phyloP scores from a whole-genome alignment of 768 basidiomycete species.

The Boletus barrowsii region DNA sequence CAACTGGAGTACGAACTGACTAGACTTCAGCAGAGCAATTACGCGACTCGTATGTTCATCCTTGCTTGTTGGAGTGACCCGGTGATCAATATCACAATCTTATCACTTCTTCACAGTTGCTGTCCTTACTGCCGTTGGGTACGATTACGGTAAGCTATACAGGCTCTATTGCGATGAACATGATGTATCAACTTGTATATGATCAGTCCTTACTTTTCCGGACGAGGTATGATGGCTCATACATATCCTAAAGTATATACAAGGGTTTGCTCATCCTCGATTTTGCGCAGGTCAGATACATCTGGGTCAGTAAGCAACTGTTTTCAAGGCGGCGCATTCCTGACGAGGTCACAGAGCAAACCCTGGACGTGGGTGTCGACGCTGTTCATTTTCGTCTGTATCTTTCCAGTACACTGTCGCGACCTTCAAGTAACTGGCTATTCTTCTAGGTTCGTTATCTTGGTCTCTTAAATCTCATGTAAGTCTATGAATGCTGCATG shows the following conservation, averaged over 20 bases:
- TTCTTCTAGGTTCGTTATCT: slow-evolving; percentile 10
- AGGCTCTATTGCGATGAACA: not conserved
- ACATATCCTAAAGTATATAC: too few species aligned
- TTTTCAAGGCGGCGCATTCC: not conserved
- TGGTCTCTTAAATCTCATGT: slow-evolving; percentile 1
- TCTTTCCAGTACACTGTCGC: not conserved
- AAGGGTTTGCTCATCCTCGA: too few species aligned
- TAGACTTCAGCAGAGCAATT: not conserved
- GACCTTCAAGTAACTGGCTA: not conserved
- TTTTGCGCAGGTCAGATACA: not conserved
- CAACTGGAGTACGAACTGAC: not conserved
- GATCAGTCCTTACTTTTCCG: not conserved
- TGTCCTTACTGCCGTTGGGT: not conserved
- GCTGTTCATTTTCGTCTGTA: slow-evolving; percentile 8
- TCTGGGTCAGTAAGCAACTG: not conserved
- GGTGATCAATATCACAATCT: not conserved
- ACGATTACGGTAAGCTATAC: not conserved
- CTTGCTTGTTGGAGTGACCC: too few species aligned
- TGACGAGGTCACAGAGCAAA: not conserved
- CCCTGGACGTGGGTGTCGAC: slow-evolving; percentile 4
- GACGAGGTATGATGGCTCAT: not conserved
- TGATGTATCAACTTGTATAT: not conserved
- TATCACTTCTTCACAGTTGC: not conserved
- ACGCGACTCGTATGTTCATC: not conserved
- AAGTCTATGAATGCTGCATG: not conserved